A percentile compares a stretch with the other conserved stretches of the same genome.
Conservation (phyloP, 305 asterid genomes). For the Salvia sclarea region DNA sequence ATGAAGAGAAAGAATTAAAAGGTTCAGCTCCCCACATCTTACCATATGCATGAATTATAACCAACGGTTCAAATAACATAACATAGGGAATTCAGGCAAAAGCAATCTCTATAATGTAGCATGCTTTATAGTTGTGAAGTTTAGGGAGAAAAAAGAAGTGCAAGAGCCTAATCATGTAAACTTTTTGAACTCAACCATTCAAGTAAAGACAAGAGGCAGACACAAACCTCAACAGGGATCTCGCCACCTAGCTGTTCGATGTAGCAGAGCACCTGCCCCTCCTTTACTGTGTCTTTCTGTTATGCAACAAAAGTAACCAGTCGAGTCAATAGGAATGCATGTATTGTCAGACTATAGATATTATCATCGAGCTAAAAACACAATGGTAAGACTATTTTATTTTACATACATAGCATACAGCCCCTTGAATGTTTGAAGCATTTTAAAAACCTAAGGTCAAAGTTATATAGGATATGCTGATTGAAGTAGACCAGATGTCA, state of each 20-base stretch:
- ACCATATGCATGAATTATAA: not conserved
- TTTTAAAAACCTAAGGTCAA: not conserved
- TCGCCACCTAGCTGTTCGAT: constrained; percentile 87
- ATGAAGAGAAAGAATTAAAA: not conserved
- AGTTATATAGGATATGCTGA: not conserved
- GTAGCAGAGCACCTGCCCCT: constrained; percentile 89
- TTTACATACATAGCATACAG: not conserved
- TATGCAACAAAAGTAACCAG: constrained; percentile 26
- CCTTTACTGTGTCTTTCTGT: constrained; percentile 78
- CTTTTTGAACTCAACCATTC: not conserved
- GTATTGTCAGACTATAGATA: no score
- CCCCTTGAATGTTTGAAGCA: not conserved
- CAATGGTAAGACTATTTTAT: not conserved
- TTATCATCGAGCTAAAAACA: not conserved
- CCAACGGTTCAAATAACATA: not conserved
- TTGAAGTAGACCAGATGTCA: not conserved
- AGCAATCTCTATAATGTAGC: not conserved
- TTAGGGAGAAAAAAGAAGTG: not conserved
- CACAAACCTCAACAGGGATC: constrained; percentile 74
- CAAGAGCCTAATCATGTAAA: not conserved
- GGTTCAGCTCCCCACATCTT: not conserved
- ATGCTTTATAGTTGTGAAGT: not conserved
- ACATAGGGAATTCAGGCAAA: not conserved
- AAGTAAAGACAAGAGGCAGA: constrained; percentile 5
- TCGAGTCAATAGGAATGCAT: constrained; percentile 28